Base-by-base conservation (phyloP, 495 filamentous ascomycete genomes). In the Penicillium tannophilum region DNA sequence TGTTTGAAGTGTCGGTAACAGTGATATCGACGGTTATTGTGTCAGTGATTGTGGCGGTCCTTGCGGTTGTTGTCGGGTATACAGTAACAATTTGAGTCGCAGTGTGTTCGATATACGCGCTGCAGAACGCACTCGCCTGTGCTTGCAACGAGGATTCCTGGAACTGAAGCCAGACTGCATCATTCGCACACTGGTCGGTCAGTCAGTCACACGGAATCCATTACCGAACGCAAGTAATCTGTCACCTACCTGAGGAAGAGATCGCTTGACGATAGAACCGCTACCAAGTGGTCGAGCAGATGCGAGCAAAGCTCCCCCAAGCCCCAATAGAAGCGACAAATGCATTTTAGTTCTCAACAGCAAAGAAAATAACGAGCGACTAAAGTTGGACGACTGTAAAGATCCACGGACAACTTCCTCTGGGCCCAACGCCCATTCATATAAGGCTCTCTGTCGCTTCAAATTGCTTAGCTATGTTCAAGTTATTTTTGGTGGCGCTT, bases 151-250 rank as follows among this genome's bases (percentile, higher is more conserved):
- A 20, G 7, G 19, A 23, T 20, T 24, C 43, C 23, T 46, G 19
- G 43, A 46, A 10, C 12, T 23, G 43, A 20, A 20, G 17, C 43
- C 43, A 46, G 8, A 46, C 17, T 4, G 19, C 10, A 24, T 46
- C 43, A 46, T 46, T 46, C 10, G 43, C 43, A 46, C 43, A 46
- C 43, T 46, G 35, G 35, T 39, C 35, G 35, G 8, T 12, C 11
- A 3, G 35, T 39, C 35, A 39, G 35, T 12, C 35, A 39, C 35
- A 16, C 2, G 35, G 35, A 16, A 39, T 12, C 35, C 3, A 39
- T 39, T 4, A 39, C 14, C 35, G 35, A 39, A 39, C 8, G 14
- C 35, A 39, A 16, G 35, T 39, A 39, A 2, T 16, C 20, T 23
- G 20, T 23, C 20, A 23, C 20, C 20, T 23, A 23, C 20, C 20